These are phyloP conservation scores for Crithidia mellificae DNA, from an alignment of 208 protist species.

Conservation along the genomic window DNA sequence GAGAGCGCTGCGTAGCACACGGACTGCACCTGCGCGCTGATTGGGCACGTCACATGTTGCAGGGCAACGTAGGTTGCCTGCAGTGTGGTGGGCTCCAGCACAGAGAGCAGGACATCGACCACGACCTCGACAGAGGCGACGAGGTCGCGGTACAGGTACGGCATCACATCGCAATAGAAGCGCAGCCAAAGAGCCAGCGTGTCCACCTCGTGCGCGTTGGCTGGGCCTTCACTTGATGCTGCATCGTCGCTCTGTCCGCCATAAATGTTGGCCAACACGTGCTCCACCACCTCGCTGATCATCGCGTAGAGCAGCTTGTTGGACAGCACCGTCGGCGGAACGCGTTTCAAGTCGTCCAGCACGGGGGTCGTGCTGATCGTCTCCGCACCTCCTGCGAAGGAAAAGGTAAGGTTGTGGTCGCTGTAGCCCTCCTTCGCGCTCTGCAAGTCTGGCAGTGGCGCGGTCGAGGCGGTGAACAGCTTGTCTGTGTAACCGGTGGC, in stretches of 20 bases:
- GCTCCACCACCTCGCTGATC: constrained; percentile 25
- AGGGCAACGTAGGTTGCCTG: neutral
- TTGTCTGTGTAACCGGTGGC: neutral
- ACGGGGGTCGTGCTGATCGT: constrained; percentile 5
- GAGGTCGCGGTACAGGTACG: constrained; percentile 39
- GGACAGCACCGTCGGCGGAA: constrained; percentile 15
- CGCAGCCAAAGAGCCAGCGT: constrained; percentile 28
- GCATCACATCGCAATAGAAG: constrained; percentile 34
- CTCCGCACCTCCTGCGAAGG: neutral
- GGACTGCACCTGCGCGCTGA: neutral
- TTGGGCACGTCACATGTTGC: neutral
- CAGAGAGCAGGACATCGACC: constrained; percentile 29
- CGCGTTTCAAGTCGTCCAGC: constrained; percentile 19
- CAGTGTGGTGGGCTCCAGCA: constrained; percentile 3
- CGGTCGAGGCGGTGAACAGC: neutral
- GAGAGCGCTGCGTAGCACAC: constrained; percentile 19
- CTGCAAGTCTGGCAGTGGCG: neutral
- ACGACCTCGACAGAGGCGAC: constrained; percentile 33
- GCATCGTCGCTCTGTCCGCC: neutral
- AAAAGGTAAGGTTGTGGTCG: neutral
- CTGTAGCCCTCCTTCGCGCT: neutral
- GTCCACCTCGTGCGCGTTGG: constrained; percentile 12
- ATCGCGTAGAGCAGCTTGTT: constrained; percentile 32
- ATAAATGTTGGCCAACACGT: constrained; percentile 3
- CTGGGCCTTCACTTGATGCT: neutral